A percentile compares a stretch with the other conserved stretches of the same genome.
Evolutionary conservation across 176 grass and related monocot genomes (phyloP).

Genomic region (Thinopyrum elongatum): DNA sequence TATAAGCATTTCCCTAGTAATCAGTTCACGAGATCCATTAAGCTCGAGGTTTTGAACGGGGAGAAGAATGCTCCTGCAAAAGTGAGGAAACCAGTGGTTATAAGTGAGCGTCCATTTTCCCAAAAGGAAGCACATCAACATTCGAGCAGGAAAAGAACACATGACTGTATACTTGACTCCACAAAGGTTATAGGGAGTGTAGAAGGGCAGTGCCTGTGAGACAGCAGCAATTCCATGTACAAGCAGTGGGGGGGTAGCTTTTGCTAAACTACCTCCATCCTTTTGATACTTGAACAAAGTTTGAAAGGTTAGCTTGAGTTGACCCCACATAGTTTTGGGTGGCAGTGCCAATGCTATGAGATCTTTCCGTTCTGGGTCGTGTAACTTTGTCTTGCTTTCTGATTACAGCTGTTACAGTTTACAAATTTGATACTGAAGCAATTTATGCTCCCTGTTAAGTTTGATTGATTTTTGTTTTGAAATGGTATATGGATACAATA

Average conservation of each 20-base stretch:
- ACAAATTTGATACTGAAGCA: neutral
- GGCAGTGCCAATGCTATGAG: too few species aligned
- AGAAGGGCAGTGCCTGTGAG: neutral
- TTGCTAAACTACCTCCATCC: neutral
- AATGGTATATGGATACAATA: neutral
- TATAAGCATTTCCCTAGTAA: too few species aligned
- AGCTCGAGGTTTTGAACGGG: neutral
- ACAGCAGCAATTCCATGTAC: neutral
- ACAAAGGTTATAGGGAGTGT: neutral
- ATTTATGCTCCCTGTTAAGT: neutral
- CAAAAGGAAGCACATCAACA: neutral
- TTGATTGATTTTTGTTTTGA: neutral
- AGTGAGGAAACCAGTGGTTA: neutral
- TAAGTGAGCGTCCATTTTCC: neutral
- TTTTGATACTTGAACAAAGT: neutral
- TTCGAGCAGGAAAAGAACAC: neutral
- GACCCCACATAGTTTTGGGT: neutral
- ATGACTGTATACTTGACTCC: neutral
- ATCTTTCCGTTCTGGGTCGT: neutral
- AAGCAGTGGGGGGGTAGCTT: neutral
- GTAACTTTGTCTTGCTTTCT: neutral
- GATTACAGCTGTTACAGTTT: neutral
- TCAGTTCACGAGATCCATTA: neutral
- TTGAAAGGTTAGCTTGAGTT: neutral
- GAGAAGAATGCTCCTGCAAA: neutral